These are phyloP conservation scores for Mortierella sp. DNA, from an alignment of 371 early-diverging fungal species.

Conservation along the genomic window DNA sequence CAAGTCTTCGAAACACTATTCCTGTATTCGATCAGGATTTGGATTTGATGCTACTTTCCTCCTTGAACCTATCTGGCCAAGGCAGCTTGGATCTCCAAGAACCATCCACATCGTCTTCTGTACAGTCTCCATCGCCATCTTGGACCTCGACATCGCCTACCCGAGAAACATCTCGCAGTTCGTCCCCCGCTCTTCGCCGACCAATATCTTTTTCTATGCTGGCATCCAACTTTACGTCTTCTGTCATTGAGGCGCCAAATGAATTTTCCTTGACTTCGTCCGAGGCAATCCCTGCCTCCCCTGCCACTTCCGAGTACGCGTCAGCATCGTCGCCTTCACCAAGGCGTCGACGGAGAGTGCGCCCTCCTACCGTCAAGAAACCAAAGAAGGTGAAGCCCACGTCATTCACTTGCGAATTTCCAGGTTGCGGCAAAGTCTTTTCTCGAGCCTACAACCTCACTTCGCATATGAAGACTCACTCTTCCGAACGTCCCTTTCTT, in stretches of 20 bases:
- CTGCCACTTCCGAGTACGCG: background rate
- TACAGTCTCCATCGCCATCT: constrained; percentile 19
- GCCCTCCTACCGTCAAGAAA: constrained; percentile 29
- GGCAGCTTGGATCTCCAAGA: constrained; percentile 2
- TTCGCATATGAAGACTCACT: constrained; percentile 82
- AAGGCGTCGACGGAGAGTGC: constrained; percentile 24
- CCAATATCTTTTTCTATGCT: background rate
- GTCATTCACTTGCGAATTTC: constrained; percentile 48
- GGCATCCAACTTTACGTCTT: background rate
- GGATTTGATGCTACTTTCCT: constrained; percentile 35
- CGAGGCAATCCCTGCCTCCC: background rate
- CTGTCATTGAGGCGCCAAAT: background rate
- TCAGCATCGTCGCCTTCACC: constrained; percentile 1
- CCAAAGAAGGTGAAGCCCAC: constrained; percentile 30
- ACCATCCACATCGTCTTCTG: background rate
- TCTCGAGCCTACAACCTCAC: constrained; percentile 85
- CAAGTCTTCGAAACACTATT: constrained; percentile 25
- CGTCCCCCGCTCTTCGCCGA: constrained; percentile 8
- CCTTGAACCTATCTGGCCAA: constrained; percentile 8
- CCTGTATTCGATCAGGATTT: constrained; percentile 23
- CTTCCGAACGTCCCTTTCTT: constrained; percentile 72
- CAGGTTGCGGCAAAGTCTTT: constrained; percentile 76
- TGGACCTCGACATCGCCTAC: constrained; percentile 24
- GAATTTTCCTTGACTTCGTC: constrained; percentile 1
- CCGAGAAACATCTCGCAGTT: constrained; percentile 20